phyloP scores from a whole-genome alignment of 495 filamentous ascomycete species.

The Viridothelium virens region DNA sequence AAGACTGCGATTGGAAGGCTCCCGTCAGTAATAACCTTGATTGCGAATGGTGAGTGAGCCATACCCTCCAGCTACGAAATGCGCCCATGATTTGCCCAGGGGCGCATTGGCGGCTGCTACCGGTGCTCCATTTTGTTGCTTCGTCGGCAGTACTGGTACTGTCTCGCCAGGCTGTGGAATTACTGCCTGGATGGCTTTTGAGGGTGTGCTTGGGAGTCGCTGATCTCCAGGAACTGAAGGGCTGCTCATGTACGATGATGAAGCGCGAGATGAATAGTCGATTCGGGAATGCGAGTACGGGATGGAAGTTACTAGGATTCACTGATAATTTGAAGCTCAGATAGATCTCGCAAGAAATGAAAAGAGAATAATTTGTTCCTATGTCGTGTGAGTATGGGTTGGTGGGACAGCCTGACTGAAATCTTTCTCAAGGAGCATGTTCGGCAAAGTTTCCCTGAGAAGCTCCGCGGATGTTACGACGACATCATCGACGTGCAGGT shows the following conservation, averaged over 20 bases:
- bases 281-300: not conserved
- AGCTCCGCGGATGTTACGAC: not conserved
- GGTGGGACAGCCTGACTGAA: no score
- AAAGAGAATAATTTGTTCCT: not conserved
- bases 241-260: not conserved
- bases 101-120: constrained; percentile 38
- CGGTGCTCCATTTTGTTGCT: constrained; percentile 31
- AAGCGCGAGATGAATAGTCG: not conserved
- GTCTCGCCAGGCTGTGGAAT: constrained; percentile 54
- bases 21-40: constrained; percentile 19
- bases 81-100: constrained; percentile 72
- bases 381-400: not conserved
- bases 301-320: not conserved
- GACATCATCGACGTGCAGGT: constrained; percentile 1
- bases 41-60: constrained; percentile 15
- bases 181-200: constrained; percentile 15
- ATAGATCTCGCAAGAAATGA: not conserved
- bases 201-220: not conserved
- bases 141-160: constrained; percentile 48
- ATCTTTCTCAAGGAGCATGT: not conserved
- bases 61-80: constrained; percentile 81
- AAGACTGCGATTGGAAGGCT: constrained; percentile 42
- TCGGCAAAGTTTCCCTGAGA: not conserved
- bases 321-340: not conserved
- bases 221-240: constrained; percentile 3